phyloP scores from a whole-genome alignment of 2,329 filamentous ascomycete genomes.

The Drechslerella dactyloides region DNA sequence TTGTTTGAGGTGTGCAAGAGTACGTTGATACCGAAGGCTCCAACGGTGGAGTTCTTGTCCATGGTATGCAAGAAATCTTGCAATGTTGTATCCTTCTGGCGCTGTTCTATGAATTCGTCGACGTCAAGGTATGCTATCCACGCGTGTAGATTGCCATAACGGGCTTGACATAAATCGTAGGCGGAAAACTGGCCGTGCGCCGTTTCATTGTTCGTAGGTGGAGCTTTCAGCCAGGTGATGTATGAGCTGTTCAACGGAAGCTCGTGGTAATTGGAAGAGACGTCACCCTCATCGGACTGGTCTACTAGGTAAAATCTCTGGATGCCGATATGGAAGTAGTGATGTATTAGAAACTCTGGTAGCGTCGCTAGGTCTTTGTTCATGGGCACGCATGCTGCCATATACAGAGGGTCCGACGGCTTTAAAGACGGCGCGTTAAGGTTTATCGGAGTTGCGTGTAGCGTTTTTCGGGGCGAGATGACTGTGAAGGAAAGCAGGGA shows the following conservation, averaged over 20 bases:
- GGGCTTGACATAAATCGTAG: slow-evolving; percentile 53
- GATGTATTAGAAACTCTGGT: slow-evolving; percentile 45
- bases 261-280: slow-evolving; percentile 36
- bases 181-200: slow-evolving; percentile 26
- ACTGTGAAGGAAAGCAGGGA: slow-evolving; percentile 45
- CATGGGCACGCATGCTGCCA: slow-evolving; percentile 44
- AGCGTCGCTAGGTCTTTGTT: slow-evolving; percentile 35
- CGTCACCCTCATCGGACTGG: slow-evolving; percentile 33
- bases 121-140: slow-evolving; percentile 57
- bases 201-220: slow-evolving; percentile 35
- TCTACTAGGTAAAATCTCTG: slow-evolving; percentile 46
- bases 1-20: slow-evolving; percentile 56
- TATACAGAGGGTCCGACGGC: slow-evolving; percentile 34
- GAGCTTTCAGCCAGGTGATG: slow-evolving; percentile 38
- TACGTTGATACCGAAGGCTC: slow-evolving; percentile 57
- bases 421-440: slow-evolving; percentile 46
- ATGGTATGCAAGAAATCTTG: slow-evolving; percentile 53
- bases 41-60: slow-evolving; percentile 52
- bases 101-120: slow-evolving; percentile 57
- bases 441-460: slow-evolving; percentile 49
- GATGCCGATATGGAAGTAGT: slow-evolving; percentile 36
- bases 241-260: slow-evolving; percentile 38
- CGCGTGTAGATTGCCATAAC: slow-evolving; percentile 54
- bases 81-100: slow-evolving; percentile 52
- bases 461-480: slow-evolving; percentile 40